Percentiles rank a stretch among this genome's conserved stretches.
These are phyloP conservation scores for Hypholoma fasciculare DNA, from an alignment of 768 basidiomycete genomes.

Conservation along the genomic window DNA sequence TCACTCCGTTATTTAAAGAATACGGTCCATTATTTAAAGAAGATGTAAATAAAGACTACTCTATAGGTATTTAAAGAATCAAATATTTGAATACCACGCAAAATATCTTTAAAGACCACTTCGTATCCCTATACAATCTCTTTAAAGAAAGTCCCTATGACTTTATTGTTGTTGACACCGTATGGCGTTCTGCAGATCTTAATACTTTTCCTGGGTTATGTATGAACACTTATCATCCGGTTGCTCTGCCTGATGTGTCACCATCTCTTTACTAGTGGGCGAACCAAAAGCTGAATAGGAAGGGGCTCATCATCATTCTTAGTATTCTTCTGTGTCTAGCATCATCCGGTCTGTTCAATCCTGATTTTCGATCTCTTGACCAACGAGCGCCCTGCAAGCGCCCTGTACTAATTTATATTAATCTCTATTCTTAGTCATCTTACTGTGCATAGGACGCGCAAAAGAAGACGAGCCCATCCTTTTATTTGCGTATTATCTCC, in stretches of 20 bases:
- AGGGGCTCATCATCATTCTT: slow-evolving; percentile 24
- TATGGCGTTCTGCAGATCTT: slow-evolving; percentile 29
- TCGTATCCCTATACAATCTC: too few relatives aligned
- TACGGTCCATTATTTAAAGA: too few relatives aligned
- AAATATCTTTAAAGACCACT: too few relatives aligned
- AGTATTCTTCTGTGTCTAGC: slow-evolving; percentile 21
- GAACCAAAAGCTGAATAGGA: slow-evolving; percentile 24
- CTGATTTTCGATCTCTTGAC: not conserved
- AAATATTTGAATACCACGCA: too few relatives aligned
- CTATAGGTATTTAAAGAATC: too few relatives aligned
- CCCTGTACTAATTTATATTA: not conserved
- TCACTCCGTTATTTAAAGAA: too few relatives aligned
- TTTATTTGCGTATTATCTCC: slow-evolving; percentile 30
- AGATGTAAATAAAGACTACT: too few relatives aligned
- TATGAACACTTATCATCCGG: slow-evolving; percentile 2
- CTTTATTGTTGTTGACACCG: too few relatives aligned
- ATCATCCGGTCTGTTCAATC: slow-evolving; percentile 21
- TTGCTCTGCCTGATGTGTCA: not conserved
- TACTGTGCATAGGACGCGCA: slow-evolving; percentile 22
- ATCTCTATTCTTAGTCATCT: slow-evolving; percentile 18
- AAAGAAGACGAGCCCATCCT: slow-evolving; percentile 25
- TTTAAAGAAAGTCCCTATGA: too few relatives aligned
- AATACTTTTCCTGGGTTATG: slow-evolving; percentile 26
- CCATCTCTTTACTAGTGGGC: slow-evolving; percentile 20
- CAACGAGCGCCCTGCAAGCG: too few relatives aligned